phyloP scores from a whole-genome alignment of 345 rosid species.

The Gossypium rotundifolium region DNA sequence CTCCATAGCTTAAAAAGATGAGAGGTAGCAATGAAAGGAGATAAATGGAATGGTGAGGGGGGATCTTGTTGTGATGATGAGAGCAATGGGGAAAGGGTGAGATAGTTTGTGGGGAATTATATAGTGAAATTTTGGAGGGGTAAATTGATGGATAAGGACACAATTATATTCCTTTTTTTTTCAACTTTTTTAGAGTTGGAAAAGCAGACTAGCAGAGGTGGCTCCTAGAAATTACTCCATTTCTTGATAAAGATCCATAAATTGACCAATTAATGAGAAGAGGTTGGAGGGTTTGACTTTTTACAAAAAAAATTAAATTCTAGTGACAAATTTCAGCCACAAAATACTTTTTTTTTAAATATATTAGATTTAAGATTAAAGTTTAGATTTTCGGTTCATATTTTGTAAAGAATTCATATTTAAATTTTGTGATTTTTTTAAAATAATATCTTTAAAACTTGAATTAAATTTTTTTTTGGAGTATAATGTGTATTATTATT shows the following conservation, averaged over 20 bases:
- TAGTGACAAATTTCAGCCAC: background rate
- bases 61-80: background rate
- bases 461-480: too few relatives aligned
- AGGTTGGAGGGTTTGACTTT: background rate
- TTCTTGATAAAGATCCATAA: background rate
- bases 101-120: conserved; percentile 17
- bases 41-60: background rate
- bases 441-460: too few relatives aligned
- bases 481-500: too few relatives aligned
- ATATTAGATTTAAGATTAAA: too few relatives aligned
- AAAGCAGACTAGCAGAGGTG: background rate
- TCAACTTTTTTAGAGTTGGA: background rate
- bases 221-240: conserved; percentile 10
- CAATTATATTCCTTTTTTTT: background rate
- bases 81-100: background rate
- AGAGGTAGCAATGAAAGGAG: too few relatives aligned
- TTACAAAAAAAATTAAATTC: background rate
- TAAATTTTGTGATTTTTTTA: too few relatives aligned
- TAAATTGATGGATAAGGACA: background rate
- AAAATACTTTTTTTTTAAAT: too few relatives aligned
- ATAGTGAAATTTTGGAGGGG: conserved; percentile 6
- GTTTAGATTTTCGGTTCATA: too few relatives aligned
- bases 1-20: conserved; percentile 29
- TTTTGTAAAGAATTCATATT: too few relatives aligned
- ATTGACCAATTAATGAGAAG: background rate